These are phyloP conservation scores for Anisodus tanguticus DNA, from an alignment of 257 asterid species.

Conservation along the genomic window DNA sequence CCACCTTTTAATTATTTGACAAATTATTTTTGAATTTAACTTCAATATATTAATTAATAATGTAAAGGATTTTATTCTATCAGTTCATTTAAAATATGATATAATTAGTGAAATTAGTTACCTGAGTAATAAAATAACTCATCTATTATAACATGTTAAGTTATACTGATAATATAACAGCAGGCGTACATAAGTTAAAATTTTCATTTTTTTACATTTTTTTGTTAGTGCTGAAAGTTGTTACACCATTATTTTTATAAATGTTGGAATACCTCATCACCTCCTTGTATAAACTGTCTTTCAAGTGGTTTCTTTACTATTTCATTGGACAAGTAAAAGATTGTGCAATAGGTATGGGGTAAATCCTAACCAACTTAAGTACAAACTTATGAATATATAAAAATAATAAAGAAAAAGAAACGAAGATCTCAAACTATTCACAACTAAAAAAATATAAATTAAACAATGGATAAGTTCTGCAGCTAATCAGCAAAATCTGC, in stretches of 20 bases:
- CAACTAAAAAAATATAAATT: neutral
- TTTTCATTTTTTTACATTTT: neutral
- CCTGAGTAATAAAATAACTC: neutral
- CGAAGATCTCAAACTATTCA: neutral
- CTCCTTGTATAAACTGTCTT: neutral
- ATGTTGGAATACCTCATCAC: constrained; percentile 25
- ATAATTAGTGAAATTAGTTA: neutral
- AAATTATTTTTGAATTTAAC: neutral
- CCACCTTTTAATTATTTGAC: neutral
- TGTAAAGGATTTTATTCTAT: neutral
- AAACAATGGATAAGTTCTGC: too few relatives aligned
- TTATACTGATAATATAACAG: neutral
- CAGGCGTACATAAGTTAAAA: neutral
- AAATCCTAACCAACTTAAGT: constrained; percentile 12
- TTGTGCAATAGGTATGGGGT: constrained; percentile 17
- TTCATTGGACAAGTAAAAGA: neutral
- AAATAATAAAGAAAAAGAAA: neutral
- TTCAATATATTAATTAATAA: neutral
- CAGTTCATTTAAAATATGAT: neutral
- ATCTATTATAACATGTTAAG: neutral
- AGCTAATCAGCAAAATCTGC: too few relatives aligned
- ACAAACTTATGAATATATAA: constrained; percentile 1
- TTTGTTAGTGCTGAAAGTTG: constrained; percentile 6
- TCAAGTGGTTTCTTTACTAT: constrained; percentile 20
- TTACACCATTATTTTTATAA: neutral